Conservation (phyloP, 139 green algal species). For the Bryopsis sp. region DNA sequence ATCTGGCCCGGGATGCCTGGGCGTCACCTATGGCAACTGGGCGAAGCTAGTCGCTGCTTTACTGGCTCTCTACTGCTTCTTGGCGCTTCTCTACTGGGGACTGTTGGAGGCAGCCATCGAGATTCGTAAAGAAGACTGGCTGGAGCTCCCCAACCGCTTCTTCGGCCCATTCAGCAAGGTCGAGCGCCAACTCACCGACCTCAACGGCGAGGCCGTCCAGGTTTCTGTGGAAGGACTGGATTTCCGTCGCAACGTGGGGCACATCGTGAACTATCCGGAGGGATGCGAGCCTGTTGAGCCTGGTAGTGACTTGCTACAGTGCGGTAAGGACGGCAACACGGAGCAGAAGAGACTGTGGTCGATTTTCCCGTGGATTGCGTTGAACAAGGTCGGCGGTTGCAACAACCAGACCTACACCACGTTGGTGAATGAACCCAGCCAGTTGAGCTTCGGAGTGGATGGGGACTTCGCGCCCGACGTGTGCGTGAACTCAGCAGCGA, state of each 20-base stretch:
- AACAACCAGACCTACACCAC: too few relatives aligned
- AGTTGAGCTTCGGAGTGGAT: too few relatives aligned
- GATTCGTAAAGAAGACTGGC: constrained; percentile 9
- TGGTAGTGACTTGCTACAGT: too few relatives aligned
- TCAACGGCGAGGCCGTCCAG: background rate
- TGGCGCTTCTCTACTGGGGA: background rate
- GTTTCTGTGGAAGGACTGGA: background rate
- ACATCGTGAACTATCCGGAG: background rate
- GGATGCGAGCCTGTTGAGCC: background rate
- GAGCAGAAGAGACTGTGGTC: too few relatives aligned
- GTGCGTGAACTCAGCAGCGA: too few relatives aligned
- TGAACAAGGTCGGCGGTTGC: too few relatives aligned
- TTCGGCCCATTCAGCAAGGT: constrained; percentile 4
- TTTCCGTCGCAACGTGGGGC: background rate
- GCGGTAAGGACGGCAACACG: too few relatives aligned
- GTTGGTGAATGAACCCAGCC: too few relatives aligned
- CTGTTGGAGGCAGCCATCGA: constrained; percentile 2
- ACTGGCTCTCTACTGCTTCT: background rate
- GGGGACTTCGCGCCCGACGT: too few relatives aligned
- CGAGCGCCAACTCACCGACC: background rate
- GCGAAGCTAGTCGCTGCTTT: background rate
- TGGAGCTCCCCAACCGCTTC: constrained; percentile 1
- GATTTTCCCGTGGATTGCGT: too few relatives aligned
- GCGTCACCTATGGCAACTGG: background rate
- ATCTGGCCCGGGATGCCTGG: too few relatives aligned